Evolutionary conservation across 2,329 filamentous ascomycete genomes (phyloP), one percentile per base, ranked within the genome.

Genomic region (Nemania serpens): DNA sequence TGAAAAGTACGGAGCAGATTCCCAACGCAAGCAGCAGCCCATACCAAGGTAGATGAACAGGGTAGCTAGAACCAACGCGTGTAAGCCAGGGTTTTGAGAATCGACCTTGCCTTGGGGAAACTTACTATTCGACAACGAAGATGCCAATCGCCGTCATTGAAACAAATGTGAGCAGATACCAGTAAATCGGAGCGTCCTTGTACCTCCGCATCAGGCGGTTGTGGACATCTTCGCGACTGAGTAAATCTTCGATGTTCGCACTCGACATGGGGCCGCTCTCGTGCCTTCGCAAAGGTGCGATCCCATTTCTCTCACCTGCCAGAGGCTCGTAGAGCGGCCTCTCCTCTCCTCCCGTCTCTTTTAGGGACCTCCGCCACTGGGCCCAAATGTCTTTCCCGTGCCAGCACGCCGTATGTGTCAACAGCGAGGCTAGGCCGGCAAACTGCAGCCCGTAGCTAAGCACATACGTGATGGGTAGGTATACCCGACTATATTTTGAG

Each of bases 361-460:
- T 81, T 65, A 91, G 78, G 0, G 90, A 90, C 64, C 83, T 82
- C 68, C 84, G 88, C 83, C 90, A 92, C 67, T 93, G 91, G 42
- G 80, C 85, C 86, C 85, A 88, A 18, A 96, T 94, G 71, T 95
- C 91, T 66, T 84, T 85, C 13, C 92, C 91, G 69, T 96, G 91
- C 91, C 91, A 95, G 71, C 91, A 91, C 20, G 84, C 79, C 0
- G 91, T 96, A 72, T 96, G 91, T 1, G 91, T 91, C 17, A 96
- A 78, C 12, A 96, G 79, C 1, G 91, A 89, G 22, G 91, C 88
- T 18, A 96, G 79, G 1, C 89, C 90, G 12, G 92, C 92, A 73
- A 96, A 96, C 70, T 95, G 91, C 22, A 96, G 84, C 2, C 89
- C 91, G 68, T 96, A 96, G 71, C 91, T 93, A 42, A 96, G 81